These are phyloP conservation scores for Hyphopichia khmerensis DNA, from an alignment of 1,139 yeast species.

Conservation along the genomic window DNA sequence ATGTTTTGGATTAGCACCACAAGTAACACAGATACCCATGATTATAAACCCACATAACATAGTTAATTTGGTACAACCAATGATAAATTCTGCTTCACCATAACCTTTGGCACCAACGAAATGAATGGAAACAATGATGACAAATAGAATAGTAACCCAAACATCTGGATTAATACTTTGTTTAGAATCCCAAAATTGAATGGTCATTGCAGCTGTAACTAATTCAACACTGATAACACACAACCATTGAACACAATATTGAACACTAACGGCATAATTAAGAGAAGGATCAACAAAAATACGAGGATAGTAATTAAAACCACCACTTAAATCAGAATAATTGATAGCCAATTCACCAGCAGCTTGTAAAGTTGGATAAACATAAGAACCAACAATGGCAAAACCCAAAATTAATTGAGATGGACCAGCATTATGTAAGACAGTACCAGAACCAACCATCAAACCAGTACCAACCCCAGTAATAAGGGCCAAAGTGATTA, in stretches of 20 bases:
- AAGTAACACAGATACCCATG: constrained; percentile 38
- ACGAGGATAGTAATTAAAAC: constrained; percentile 40
- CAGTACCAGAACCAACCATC: constrained; percentile 37
- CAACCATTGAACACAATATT: constrained; percentile 43
- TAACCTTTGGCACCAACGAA: constrained; percentile 43
- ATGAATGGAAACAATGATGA: constrained; percentile 33
- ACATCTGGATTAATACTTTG: constrained; percentile 33
- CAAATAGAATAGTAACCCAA: constrained; percentile 38
- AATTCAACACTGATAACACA: constrained; percentile 41
- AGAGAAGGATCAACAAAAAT: constrained; percentile 37
- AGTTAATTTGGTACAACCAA: constrained; percentile 36
- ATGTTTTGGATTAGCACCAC: constrained; percentile 36
- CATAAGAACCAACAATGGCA: constrained; percentile 38
- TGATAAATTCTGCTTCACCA: constrained; percentile 44
- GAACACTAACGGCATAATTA: constrained; percentile 43
- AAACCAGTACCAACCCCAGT: constrained; percentile 46
- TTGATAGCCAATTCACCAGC: constrained; percentile 46
- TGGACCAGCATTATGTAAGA: constrained; percentile 35
- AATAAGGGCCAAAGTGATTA: constrained; percentile 36
- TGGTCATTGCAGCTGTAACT: constrained; percentile 41
- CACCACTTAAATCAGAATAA: constrained; percentile 39
- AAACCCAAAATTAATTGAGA: constrained; percentile 34
- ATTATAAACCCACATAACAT: constrained; percentile 41
- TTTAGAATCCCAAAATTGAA: constrained; percentile 31
- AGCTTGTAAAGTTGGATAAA: constrained; percentile 41